Percentiles rank a stretch among this genome's conserved stretches.
Evolutionary conservation across 1,284 basidiomycete genomes (phyloP).

Genomic region (Ustilago loliicola): DNA sequence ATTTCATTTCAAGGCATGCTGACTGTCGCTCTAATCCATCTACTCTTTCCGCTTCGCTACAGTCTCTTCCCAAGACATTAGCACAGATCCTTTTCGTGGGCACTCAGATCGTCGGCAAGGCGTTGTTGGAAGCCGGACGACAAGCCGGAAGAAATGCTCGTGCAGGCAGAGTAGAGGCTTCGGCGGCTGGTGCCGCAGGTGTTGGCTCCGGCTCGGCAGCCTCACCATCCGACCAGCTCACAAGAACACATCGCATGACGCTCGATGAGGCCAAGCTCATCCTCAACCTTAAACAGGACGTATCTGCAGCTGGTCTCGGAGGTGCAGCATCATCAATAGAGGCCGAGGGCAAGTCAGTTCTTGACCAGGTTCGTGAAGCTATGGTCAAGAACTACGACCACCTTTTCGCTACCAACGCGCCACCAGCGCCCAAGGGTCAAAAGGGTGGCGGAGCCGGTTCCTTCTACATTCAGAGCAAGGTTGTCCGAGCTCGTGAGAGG

Average conservation of each 20-base stretch:
- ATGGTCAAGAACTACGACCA: slow-evolving; percentile 83
- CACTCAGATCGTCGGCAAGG: slow-evolving; percentile 88
- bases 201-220: slow-evolving; percentile 67
- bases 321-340: slow-evolving; percentile 20
- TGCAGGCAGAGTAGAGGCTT: slow-evolving; percentile 79
- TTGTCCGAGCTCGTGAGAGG: slow-evolving; percentile 91
- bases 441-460: slow-evolving; percentile 66
- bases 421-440: slow-evolving; percentile 70
- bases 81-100: slow-evolving; percentile 87
- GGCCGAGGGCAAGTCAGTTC: slow-evolving; percentile 45
- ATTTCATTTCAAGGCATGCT: not conserved
- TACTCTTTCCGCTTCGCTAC: not conserved
- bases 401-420: slow-evolving; percentile 87
- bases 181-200: slow-evolving; percentile 78
- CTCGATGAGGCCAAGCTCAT: slow-evolving; percentile 95
- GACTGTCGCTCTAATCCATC: not conserved
- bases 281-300: slow-evolving; percentile 84
- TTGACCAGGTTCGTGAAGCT: slow-evolving; percentile 53
- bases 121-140: slow-evolving; percentile 87
- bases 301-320: slow-evolving; percentile 42
- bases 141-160: slow-evolving; percentile 94
- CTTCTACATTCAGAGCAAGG: slow-evolving; percentile 92
- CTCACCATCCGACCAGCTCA: slow-evolving; percentile 60
- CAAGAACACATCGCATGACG: slow-evolving; percentile 90
- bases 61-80: slow-evolving; percentile 74